These are phyloP conservation scores for Diphasiastrum complanatum DNA, from an alignment of 83 land plant species.

Conservation along the genomic window DNA sequence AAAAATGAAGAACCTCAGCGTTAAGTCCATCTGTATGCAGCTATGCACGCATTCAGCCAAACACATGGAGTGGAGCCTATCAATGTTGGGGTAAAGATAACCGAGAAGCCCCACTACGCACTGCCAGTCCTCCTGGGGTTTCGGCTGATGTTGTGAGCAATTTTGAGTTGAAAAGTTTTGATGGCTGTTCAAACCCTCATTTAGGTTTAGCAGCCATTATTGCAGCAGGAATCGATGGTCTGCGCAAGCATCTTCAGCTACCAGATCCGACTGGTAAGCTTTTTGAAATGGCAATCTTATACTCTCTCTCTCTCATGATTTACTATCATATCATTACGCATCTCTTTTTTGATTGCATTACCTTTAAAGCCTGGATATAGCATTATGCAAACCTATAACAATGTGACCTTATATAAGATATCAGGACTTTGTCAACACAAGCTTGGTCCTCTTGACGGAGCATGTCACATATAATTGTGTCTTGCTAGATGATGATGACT, in stretches of 20 bases:
- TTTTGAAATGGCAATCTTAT: no score
- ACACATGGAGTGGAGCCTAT: slow-evolving; percentile 97
- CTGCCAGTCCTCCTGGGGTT: slow-evolving; percentile 77
- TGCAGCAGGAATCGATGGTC: slow-evolving; percentile 92
- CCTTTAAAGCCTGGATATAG: no score
- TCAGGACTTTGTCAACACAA: no score
- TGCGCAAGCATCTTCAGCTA: slow-evolving; percentile 51
- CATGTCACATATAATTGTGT: no score
- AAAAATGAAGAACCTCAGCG: background rate
- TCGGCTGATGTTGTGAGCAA: slow-evolving; percentile 70
- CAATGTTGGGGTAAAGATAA: slow-evolving; percentile 94
- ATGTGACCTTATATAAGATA: no score
- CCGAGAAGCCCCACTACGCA: slow-evolving; percentile 86
- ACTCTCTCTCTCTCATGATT: no score
- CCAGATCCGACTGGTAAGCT: slow-evolving; percentile 81
- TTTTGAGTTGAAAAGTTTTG: slow-evolving; percentile 88
- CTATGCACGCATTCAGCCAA: slow-evolving; percentile 82
- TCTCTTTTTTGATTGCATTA: no score
- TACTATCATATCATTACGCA: no score
- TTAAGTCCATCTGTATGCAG: slow-evolving; percentile 32
- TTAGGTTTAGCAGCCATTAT: slow-evolving; percentile 82
- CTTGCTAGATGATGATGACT: no score
- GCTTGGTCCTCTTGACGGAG: no score
- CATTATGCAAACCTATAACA: no score
- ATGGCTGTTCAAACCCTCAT: slow-evolving; percentile 95